A percentile compares a stretch with the other conserved stretches of the same genome.
Evolutionary conservation across 345 rosid genomes (phyloP).

Genomic region (Bretschneidera sinensis): DNA sequence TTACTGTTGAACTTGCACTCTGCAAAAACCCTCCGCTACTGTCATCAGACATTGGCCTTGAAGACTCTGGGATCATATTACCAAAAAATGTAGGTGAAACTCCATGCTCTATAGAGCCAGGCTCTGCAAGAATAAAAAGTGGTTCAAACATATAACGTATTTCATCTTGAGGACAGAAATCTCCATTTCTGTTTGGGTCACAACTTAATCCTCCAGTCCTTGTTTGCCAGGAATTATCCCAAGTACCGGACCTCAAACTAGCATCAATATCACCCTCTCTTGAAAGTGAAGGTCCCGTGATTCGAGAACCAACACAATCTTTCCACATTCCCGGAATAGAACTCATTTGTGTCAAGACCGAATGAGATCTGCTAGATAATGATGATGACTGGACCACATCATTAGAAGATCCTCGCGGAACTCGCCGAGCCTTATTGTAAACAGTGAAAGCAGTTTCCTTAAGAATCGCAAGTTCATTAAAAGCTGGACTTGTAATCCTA

Average conservation of each 20-base stretch:
- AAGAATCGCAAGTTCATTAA: slow-evolving; percentile 75
- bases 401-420: slow-evolving; percentile 65
- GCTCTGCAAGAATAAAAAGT: slow-evolving; percentile 89
- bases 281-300: slow-evolving; percentile 66
- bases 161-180: slow-evolving; percentile 56
- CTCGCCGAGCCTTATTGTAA: slow-evolving; percentile 89
- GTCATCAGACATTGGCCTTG: slow-evolving; percentile 60
- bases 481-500: slow-evolving; percentile 85
- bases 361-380: slow-evolving; percentile 61
- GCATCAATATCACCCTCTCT: slow-evolving; percentile 93
- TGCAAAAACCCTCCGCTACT: slow-evolving; percentile 55
- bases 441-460: slow-evolving; percentile 96
- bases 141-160: slow-evolving; percentile 86
- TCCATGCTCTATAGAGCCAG: slow-evolving; percentile 88
- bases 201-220: slow-evolving; percentile 77
- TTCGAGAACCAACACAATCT: slow-evolving; percentile 78
- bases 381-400: slow-evolving; percentile 58
- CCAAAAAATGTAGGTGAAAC: slow-evolving; percentile 52
- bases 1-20: slow-evolving; percentile 50
- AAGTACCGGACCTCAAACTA: slow-evolving; percentile 62
- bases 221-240: slow-evolving; percentile 93
- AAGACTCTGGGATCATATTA: slow-evolving; percentile 51
- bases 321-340: slow-evolving; percentile 85
- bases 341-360: slow-evolving; percentile 49
- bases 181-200: slow-evolving; percentile 81